A percentile compares a stretch with the other conserved stretches of the same genome.
These are phyloP conservation scores for Cenchrus purpureus DNA, from an alignment of 176 grass and related monocot species.

Conservation along the genomic window DNA sequence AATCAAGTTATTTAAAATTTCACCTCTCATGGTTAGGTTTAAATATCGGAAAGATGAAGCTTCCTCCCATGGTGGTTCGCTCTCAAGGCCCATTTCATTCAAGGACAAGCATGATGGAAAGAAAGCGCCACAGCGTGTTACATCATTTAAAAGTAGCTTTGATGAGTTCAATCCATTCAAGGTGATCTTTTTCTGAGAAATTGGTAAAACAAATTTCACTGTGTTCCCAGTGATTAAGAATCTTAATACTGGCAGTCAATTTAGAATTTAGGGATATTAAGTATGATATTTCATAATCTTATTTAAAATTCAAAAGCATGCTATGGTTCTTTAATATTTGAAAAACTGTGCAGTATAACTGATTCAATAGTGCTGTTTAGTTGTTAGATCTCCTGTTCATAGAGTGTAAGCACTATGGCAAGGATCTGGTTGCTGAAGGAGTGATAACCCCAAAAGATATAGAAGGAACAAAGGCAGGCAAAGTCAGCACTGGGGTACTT, in stretches of 20 bases:
- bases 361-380: constrained; percentile 55
- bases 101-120: constrained; percentile 58
- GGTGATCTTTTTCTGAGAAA: constrained; percentile 52
- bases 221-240: constrained; percentile 23
- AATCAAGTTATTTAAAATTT: constrained; percentile 18
- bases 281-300: not conserved
- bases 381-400: constrained; percentile 78
- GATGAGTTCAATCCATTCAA: constrained; percentile 94
- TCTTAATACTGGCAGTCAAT: not conserved
- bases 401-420: constrained; percentile 73
- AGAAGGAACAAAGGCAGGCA: constrained; percentile 74
- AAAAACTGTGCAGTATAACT: constrained; percentile 8
- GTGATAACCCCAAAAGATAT: constrained; percentile 78
- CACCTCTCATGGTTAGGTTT: constrained; percentile 32
- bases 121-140: constrained; percentile 60
- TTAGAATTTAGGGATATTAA: not conserved
- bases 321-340: not conserved
- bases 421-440: constrained; percentile 76
- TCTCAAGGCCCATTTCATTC: constrained; percentile 62
- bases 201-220: not conserved
- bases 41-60: constrained; percentile 63
- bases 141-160: constrained; percentile 84
- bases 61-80: constrained; percentile 23
- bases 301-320: not conserved
- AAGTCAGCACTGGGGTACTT: constrained; percentile 55